Conservation (phyloP, 1,139 yeast genomes). For the Kazachstania sp. region DNA sequence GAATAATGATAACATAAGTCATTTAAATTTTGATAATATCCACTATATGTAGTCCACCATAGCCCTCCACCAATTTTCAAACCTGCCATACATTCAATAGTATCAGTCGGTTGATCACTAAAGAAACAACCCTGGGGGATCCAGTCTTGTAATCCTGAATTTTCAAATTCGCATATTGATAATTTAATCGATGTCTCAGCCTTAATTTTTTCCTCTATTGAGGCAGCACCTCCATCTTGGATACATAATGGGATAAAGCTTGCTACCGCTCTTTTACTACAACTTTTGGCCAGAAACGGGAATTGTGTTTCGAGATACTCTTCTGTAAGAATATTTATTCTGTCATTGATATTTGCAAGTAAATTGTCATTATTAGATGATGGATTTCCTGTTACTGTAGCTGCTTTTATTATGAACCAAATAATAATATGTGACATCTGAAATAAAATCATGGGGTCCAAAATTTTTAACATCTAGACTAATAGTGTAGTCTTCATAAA, state of each 20-base stretch:
- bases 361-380: neutral
- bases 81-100: slow-evolving; percentile 34
- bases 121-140: slow-evolving; percentile 9
- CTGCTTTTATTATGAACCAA: too few relatives aligned
- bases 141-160: slow-evolving; percentile 28
- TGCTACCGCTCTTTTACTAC: slow-evolving; percentile 29
- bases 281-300: slow-evolving; percentile 23
- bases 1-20: slow-evolving; percentile 44
- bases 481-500: too few relatives aligned
- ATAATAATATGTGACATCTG: too few relatives aligned
- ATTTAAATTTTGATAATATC: slow-evolving; percentile 44
- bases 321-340: neutral
- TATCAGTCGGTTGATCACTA: slow-evolving; percentile 8
- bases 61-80: slow-evolving; percentile 39
- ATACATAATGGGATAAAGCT: slow-evolving; percentile 27
- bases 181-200: slow-evolving; percentile 41
- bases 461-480: too few relatives aligned
- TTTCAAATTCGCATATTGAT: slow-evolving; percentile 49
- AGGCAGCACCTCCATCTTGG: slow-evolving; percentile 25
- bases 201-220: slow-evolving; percentile 23
- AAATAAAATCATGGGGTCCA: too few relatives aligned
- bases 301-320: slow-evolving; percentile 9
- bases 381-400: neutral
- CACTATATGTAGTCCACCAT: slow-evolving; percentile 56
- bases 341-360: neutral